Conservation (phyloP, 2,329 filamentous ascomycete genomes). For the Penicillium sp. region DNA sequence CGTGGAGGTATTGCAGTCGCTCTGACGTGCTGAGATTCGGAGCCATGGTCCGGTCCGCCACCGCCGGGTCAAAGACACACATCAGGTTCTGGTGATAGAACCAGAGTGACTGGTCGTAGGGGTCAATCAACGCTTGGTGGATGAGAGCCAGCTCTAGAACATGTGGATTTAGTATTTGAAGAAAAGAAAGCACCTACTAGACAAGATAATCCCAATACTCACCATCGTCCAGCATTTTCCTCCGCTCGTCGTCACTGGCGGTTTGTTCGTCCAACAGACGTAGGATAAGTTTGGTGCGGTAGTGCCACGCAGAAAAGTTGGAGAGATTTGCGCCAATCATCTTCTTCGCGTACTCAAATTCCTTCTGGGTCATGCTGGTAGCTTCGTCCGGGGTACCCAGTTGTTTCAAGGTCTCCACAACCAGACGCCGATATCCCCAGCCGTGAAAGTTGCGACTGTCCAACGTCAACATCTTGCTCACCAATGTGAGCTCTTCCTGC, state of each 20-base stretch:
- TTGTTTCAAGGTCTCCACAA: constrained; percentile 73
- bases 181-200: neutral
- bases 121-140: constrained; percentile 76
- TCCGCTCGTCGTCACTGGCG: constrained; percentile 62
- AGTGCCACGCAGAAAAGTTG: constrained; percentile 98
- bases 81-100: constrained; percentile 92
- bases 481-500: constrained; percentile 77
- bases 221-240: constrained; percentile 70
- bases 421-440: constrained; percentile 82
- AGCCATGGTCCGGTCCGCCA: constrained; percentile 58
- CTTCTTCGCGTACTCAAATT: constrained; percentile 85
- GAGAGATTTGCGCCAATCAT: constrained; percentile 84
- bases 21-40: constrained; percentile 61
- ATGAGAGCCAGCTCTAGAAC: constrained; percentile 71
- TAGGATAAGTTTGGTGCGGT: constrained; percentile 78
- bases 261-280: constrained; percentile 68
- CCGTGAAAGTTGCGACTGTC: constrained; percentile 95
- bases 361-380: constrained; percentile 67
- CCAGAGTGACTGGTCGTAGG: constrained; percentile 94
- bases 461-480: constrained; percentile 79
- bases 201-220: neutral
- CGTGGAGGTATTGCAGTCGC: constrained; percentile 62
- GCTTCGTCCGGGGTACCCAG: constrained; percentile 34
- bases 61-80: constrained; percentile 59
- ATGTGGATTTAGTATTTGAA: too few species aligned